phyloP scores from a whole-genome alignment of 768 basidiomycete genomes.

The Hortiboletus campestris region DNA sequence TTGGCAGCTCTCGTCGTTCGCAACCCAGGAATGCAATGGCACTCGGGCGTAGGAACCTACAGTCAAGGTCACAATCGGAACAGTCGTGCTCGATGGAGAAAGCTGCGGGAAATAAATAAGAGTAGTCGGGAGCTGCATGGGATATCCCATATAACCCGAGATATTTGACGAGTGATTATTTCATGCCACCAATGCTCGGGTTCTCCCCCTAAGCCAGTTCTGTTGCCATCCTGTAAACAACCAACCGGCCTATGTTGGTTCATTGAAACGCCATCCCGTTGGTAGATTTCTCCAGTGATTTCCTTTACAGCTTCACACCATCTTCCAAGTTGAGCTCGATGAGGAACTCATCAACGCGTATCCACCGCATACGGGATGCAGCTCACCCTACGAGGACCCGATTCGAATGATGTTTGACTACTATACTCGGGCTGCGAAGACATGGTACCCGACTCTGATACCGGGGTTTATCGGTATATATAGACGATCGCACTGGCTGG shows the following conservation, averaged over 20 bases:
- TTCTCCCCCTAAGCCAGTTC: constrained; percentile 52
- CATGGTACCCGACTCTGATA: constrained; percentile 55
- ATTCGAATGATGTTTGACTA: not conserved
- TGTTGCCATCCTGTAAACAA: constrained; percentile 50
- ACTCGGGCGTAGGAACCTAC: constrained; percentile 38
- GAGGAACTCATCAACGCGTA: constrained; percentile 8
- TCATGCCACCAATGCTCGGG: constrained; percentile 36
- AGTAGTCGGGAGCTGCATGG: constrained; percentile 45
- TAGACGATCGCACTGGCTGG: constrained; percentile 67
- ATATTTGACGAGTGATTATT: constrained; percentile 52
- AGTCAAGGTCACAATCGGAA: constrained; percentile 34
- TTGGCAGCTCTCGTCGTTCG: constrained; percentile 21
- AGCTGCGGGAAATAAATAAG: constrained; percentile 38
- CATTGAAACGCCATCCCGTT: no score
- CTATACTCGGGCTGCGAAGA: not conserved
- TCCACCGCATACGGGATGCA: not conserved
- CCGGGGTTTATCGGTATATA: constrained; percentile 68
- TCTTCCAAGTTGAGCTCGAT: not conserved
- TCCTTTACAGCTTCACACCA: constrained; percentile 52
- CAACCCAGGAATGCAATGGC: constrained; percentile 41
- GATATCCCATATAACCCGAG: constrained; percentile 51
- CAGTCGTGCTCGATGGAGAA: constrained; percentile 11
- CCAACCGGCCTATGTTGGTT: constrained; percentile 5
- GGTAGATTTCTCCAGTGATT: constrained; percentile 51
- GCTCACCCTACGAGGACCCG: constrained; percentile 10